Evolutionary conservation across 2,329 filamentous ascomycete genomes (phyloP), one percentile per base, ranked within the genome.

Genomic region (Calcarisporium arbuscula): DNA sequence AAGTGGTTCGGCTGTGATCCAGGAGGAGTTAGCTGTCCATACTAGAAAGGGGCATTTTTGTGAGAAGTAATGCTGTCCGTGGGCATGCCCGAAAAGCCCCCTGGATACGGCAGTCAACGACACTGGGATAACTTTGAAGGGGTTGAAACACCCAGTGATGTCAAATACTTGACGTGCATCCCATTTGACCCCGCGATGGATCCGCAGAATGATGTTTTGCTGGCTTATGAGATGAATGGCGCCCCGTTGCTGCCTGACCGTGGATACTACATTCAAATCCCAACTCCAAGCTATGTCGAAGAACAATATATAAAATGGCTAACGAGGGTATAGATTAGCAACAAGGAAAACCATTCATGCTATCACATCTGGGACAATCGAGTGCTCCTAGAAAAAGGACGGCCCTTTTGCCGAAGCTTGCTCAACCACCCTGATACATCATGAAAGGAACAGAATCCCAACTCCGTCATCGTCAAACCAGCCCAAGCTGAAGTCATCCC

Each of bases 311-410:
- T 70, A 19, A 71, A 71, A 42, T 71, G 67, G 67, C 44, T 70
- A 5, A 51, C 54, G 22, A 54, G 54, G 23, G 59, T 70, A 18
- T 56, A 57, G 36, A 50, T 68, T 21, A 58, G 54, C 8, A 57
- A 62, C 18, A 55, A 62, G 23, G 65, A 70, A 38, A 65, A 60
- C 23, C 46, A 60, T n/a, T 58, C 56, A 4, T 61, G 66, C 40
- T 69, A 70, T 41, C 68, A 72, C 42, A n/a, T n/a, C n/a, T n/a
- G n/a, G n/a, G n/a, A 72, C 37, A 72, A 72, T 39, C 51, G 67
- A 8, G 60, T 69, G 6, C 45, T 86, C 15, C 69, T 67, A 5
- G 0, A 65, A 70, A 28, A 65, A 62, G 31, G 64, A 70, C 33
- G 64, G 66, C 5, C 61, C 65, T 11, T 62, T 71, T 39, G 65